phyloP scores from a whole-genome alignment of 208 protist genomes.

The Leishmania martiniquensis region DNA sequence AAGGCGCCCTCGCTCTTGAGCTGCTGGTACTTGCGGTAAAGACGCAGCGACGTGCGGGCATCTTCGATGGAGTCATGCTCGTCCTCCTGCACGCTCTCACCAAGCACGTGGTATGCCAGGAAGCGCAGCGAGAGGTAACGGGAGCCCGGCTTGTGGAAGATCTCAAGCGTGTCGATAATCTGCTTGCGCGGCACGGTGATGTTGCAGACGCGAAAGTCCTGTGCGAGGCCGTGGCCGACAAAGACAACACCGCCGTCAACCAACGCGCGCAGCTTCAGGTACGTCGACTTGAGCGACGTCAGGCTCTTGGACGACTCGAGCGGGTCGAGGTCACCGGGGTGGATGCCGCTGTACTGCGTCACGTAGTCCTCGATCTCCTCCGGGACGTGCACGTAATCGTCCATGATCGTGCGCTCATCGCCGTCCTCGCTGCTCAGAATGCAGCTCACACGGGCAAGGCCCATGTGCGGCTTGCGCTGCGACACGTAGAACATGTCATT shows the following conservation, averaged over 20 bases:
- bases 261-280: slow-evolving; percentile 94
- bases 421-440: slow-evolving; percentile 77
- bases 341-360: slow-evolving; percentile 94
- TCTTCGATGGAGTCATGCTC: slow-evolving; percentile 97
- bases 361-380: slow-evolving; percentile 92
- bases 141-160: slow-evolving; percentile 91
- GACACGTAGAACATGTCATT: slow-evolving; percentile 48
- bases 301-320: slow-evolving; percentile 88
- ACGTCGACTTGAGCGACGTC: slow-evolving; percentile 95
- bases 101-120: slow-evolving; percentile 94
- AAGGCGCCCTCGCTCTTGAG: slow-evolving; percentile 78
- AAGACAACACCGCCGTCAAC: slow-evolving; percentile 94
- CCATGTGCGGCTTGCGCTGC: slow-evolving; percentile 82
- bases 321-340: slow-evolving; percentile 95
- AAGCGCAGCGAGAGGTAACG: slow-evolving; percentile 95
- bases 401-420: slow-evolving; percentile 88
- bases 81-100: slow-evolving; percentile 94
- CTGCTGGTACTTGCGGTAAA: slow-evolving; percentile 91
- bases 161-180: slow-evolving; percentile 97
- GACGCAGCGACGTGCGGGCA: slow-evolving; percentile 91
- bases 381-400: slow-evolving; percentile 91
- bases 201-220: slow-evolving; percentile 97
- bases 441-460: slow-evolving; percentile 87
- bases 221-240: slow-evolving; percentile 95
- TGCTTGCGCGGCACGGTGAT: slow-evolving; percentile 94